Base-by-base conservation (phyloP, 768 basidiomycete species). In the Suillus americanus region DNA sequence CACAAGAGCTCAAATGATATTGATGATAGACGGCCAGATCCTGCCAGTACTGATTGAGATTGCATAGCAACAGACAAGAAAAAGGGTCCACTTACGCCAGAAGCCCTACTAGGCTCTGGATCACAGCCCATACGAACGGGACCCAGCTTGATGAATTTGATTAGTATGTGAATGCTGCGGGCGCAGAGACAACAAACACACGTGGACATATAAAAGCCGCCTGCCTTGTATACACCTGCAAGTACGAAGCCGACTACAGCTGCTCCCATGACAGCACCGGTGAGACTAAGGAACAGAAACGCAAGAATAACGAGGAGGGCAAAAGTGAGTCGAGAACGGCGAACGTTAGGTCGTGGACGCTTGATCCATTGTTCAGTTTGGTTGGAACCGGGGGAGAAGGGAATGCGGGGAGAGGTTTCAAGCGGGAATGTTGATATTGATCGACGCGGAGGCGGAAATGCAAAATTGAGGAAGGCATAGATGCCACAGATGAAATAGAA, bases 21-120 rank as follows among this genome's bases (percentile, higher is more conserved):
- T 80, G 28, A 82, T 73, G 38, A 81, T 69, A 23, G 80, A 75
- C 14, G 80, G 80, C 80, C 81, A 82, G 64, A 81, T 69, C 50
- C 81, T 82, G 62, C 28, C 66, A 51, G 41, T n/a, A 43, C 14
- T 25, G 28, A 25, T 7, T 67, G n/a, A 65, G 50, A 45, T 35
- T 23, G 35, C 43, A 30, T 25, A 18, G 30, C 16, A 50, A 23
- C 37, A 60, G 8, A 50, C 57, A 25, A 43, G 9, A 18, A 40
- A 25, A 35, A 41, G 37, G 43, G 56, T 16, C 45, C 23, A 71
- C 76, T 48, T 62, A 82, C 81, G 76, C 80, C 35, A 82, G 74
- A 62, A 82, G 68, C 16, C 76, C 76, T 18, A 82, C 68, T 7
- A 80, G 70, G n/a, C 75, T 74, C 62, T 80, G 79, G 51, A 83